phyloP scores from a whole-genome alignment of 1,284 basidiomycete genomes.

The Rhizopogon hawkerae region DNA sequence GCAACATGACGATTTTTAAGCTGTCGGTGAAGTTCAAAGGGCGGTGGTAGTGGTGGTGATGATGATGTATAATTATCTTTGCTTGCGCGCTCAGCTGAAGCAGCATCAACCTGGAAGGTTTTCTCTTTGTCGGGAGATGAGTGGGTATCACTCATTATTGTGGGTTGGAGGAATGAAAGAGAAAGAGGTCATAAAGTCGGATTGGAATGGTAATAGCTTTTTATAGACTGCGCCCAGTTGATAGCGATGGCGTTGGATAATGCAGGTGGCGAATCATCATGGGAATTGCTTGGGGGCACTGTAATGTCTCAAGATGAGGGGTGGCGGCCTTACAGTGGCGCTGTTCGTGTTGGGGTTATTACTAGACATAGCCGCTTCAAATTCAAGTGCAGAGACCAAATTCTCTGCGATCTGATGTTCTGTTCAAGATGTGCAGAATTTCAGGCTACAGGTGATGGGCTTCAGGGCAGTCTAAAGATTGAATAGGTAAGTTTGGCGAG shows the following conservation, averaged over 20 bases:
- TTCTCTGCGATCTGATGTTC: too few species aligned
- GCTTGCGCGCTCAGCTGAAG: neutral
- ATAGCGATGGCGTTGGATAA: neutral
- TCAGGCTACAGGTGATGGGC: too few species aligned
- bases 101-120: slow-evolving; percentile 1
- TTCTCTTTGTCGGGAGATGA: slow-evolving; percentile 3
- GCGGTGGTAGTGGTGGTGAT: neutral
- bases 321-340: too few species aligned
- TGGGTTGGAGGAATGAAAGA: neutral
- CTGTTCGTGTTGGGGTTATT: too few species aligned
- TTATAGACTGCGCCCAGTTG: neutral
- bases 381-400: too few species aligned
- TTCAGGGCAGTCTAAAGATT: too few species aligned
- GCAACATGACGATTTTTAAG: slow-evolving; percentile 28
- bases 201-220: neutral
- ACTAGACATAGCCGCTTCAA: too few species aligned
- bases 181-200: too few species aligned
- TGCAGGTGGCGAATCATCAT: neutral
- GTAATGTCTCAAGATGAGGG: too few species aligned
- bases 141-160: neutral
- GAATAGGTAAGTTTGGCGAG: too few species aligned
- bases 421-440: too few species aligned
- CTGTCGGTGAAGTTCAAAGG: slow-evolving; percentile 14
- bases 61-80: neutral
- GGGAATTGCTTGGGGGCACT: neutral